Evolutionary conservation across 805 yeast species (phyloP).

Genomic region (Myxozyma neotropica): DNA sequence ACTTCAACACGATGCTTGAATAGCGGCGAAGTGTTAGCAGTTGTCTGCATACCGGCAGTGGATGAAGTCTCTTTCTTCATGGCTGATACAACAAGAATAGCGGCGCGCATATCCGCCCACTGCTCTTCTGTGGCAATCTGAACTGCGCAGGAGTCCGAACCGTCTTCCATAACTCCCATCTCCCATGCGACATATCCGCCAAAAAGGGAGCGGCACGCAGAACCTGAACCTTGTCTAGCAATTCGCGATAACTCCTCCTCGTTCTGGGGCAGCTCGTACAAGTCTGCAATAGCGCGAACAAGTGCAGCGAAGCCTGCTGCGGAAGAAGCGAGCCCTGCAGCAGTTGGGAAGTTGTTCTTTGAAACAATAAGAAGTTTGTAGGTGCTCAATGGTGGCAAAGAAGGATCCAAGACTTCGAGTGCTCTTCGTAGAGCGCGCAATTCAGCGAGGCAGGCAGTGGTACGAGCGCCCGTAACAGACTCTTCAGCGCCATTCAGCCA

Average conservation of each 20-base stretch:
- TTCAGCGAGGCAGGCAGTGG: conserved; percentile 68
- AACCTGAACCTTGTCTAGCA: conserved; percentile 98
- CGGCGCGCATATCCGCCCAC: conserved; percentile 94
- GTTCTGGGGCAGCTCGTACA: conserved; percentile 83
- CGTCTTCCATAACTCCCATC: conserved; percentile 77
- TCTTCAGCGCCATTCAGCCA: conserved; percentile 88
- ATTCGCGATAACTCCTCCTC: conserved; percentile 84
- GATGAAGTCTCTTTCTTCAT: conserved; percentile 93
- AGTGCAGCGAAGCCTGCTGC: conserved; percentile 99
- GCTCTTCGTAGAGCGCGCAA: conserved; percentile 66
- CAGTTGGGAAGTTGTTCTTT: conserved; percentile 97
- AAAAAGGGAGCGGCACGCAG: conserved; percentile 94
- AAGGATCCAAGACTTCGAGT: conserved; percentile 58
- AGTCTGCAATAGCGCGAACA: conserved; percentile 81
- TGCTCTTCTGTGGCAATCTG: conserved; percentile 80
- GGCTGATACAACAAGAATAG: conserved; percentile 88
- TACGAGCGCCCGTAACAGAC: conserved; percentile 57
- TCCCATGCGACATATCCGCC: conserved; percentile 99
- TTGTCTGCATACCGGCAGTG: conserved; percentile 94
- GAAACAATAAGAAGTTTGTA: conserved; percentile 79
- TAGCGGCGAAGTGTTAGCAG: conserved; percentile 85
- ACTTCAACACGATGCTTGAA: conserved; percentile 74
- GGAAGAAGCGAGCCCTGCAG: conserved; percentile 96
- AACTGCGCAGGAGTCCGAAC: conserved; percentile 93
- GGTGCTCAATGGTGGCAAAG: conserved; percentile 58